Conservation (phyloP, 768 basidiomycete genomes). For the Hericium alpestre region DNA sequence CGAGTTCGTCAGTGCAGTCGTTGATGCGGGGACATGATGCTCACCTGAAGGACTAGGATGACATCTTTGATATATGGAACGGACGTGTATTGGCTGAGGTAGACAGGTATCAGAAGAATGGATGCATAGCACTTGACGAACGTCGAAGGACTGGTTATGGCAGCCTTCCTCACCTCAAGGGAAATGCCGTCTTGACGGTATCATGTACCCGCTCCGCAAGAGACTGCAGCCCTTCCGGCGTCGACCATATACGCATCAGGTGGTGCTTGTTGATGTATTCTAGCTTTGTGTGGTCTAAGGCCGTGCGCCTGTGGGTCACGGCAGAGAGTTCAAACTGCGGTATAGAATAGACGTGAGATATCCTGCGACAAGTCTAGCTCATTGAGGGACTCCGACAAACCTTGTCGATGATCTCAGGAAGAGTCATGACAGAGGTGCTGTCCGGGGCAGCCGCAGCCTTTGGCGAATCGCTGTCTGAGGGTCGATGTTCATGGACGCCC, state of each 20-base stretch:
- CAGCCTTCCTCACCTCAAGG: slow-evolving; percentile 36
- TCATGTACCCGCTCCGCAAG: slow-evolving; percentile 47
- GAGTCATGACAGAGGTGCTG: slow-evolving; percentile 50
- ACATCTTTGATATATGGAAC: slow-evolving; percentile 7
- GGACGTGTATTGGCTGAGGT: slow-evolving; percentile 1
- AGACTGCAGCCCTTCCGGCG: slow-evolving; percentile 36
- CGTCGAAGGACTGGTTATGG: background rate
- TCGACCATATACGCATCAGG: slow-evolving; percentile 45
- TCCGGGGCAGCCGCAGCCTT: slow-evolving; percentile 35
- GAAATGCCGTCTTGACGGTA: slow-evolving; percentile 45
- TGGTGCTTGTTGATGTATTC: slow-evolving; percentile 86
- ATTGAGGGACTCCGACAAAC: slow-evolving; percentile 23
- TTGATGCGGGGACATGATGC: slow-evolving; percentile 11
- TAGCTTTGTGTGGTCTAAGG: slow-evolving; percentile 70
- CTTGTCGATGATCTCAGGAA: slow-evolving; percentile 55
- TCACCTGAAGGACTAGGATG: slow-evolving; percentile 19
- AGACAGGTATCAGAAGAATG: background rate
- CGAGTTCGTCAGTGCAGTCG: background rate
- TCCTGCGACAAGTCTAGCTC: background rate
- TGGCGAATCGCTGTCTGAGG: slow-evolving; percentile 8
- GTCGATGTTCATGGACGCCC: slow-evolving; percentile 45
- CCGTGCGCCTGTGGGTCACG: slow-evolving; percentile 76
- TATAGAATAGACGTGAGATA: background rate
- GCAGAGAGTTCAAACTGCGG: slow-evolving; percentile 63
- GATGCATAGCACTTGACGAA: too few relatives aligned